Conservation (phyloP, 495 filamentous ascomycete species). For the Copromyces sp. region DNA sequence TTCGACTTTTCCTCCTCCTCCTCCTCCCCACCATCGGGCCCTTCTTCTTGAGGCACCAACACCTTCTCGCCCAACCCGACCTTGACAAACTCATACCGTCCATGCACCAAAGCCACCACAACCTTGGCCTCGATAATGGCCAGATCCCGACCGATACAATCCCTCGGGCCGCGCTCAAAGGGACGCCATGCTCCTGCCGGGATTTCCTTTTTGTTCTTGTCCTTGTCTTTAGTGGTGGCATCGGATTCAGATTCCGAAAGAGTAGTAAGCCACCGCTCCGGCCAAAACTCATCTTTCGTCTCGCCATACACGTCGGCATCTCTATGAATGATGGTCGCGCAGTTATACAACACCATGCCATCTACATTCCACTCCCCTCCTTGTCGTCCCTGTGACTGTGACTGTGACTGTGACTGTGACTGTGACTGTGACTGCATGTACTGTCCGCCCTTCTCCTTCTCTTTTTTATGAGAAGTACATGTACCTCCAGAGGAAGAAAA, state of each 20-base stretch:
- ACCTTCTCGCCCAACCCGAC: constrained; percentile 33
- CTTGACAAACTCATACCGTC: constrained; percentile 35
- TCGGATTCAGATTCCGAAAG: constrained; percentile 37
- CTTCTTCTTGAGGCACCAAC: not conserved
- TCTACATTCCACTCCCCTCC: constrained; percentile 43
- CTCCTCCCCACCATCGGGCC: constrained; percentile 10
- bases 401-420: constrained; percentile 7
- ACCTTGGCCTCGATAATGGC: constrained; percentile 33
- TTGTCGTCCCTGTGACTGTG: constrained; percentile 36
- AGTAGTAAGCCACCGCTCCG: constrained; percentile 55
- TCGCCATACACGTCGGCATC: constrained; percentile 48
- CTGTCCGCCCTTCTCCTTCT: not conserved
- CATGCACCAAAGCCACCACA: constrained; percentile 27
- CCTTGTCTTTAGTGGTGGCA: not conserved
- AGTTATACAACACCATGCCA: constrained; percentile 41
- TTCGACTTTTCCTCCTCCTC: constrained; percentile 25
- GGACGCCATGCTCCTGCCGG: constrained; percentile 38
- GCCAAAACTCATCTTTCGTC: constrained; percentile 47
- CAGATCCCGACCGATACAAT: constrained; percentile 51
- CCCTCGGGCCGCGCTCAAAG: constrained; percentile 46
- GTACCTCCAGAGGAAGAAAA: no score
- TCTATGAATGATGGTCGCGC: constrained; percentile 43
- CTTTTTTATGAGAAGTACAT: no score
- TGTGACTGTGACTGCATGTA: constrained; percentile 8
- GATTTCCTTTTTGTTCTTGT: constrained; percentile 10